Percentiles rank a stretch among this genome's conserved stretches.
Conservation (phyloP, 805 yeast genomes). For the Starmerella stigmatis region DNA sequence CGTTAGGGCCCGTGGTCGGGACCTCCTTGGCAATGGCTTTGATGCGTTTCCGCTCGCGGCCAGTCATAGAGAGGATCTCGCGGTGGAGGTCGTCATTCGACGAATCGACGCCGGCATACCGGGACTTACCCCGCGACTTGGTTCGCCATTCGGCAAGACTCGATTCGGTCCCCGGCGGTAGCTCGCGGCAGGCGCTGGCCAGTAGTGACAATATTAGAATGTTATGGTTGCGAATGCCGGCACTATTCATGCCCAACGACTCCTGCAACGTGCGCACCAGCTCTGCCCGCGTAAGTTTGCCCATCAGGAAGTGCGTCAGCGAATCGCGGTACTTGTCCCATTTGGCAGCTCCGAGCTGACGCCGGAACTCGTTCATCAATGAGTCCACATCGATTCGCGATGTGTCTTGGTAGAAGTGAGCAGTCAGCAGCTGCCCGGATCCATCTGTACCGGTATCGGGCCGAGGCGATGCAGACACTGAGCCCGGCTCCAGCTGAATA, state of each 20-base stretch:
- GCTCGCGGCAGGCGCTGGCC: slow-evolving; percentile 72
- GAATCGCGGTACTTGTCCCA: slow-evolving; percentile 85
- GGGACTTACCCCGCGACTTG: slow-evolving; percentile 29
- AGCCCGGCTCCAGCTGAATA: slow-evolving; percentile 4
- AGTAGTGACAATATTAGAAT: slow-evolving; percentile 68
- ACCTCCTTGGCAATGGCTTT: slow-evolving; percentile 78
- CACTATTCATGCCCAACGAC: slow-evolving; percentile 38
- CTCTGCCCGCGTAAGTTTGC: slow-evolving; percentile 63
- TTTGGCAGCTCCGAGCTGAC: slow-evolving; percentile 50
- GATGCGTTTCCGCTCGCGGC: slow-evolving; percentile 73
- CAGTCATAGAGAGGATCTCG: slow-evolving; percentile 76
- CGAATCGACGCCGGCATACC: slow-evolving; percentile 38
- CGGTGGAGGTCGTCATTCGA: slow-evolving; percentile 70
- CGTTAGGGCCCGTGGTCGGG: neutral
- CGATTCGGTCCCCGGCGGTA: slow-evolving; percentile 46
- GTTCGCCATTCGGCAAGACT: slow-evolving; percentile 33
- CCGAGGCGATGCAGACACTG: slow-evolving; percentile 8
- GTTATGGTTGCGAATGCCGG: slow-evolving; percentile 56
- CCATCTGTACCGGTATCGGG: neutral
- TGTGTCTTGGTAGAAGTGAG: slow-evolving; percentile 14
- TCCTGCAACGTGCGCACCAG: slow-evolving; percentile 48
- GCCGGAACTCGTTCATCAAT: slow-evolving; percentile 63
- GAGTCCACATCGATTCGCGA: slow-evolving; percentile 39
- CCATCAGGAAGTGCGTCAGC: slow-evolving; percentile 54
- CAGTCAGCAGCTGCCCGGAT: slow-evolving; percentile 5